Evolutionary conservation across 2,329 filamentous ascomycete genomes (phyloP).

Genomic region (Aspergillus ochraceus): DNA sequence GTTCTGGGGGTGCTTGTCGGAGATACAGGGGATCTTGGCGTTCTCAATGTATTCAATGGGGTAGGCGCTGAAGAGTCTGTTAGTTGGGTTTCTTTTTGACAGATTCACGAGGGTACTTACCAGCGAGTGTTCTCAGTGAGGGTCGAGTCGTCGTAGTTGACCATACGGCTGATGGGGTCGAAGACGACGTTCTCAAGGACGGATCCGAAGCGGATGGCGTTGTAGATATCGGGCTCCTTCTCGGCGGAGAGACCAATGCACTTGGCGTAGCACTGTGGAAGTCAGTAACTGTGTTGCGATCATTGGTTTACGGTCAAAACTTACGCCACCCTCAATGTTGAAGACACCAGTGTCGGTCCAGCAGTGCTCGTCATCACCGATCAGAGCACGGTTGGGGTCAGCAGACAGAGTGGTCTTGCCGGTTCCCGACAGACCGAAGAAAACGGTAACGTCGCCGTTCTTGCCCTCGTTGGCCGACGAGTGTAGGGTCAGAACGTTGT

Average conservation of each 20-base stretch:
- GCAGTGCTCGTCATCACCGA: constrained; percentile 99
- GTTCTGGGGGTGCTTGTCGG: constrained; percentile 85
- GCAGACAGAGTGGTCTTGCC: constrained; percentile 98
- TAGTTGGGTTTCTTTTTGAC: background rate
- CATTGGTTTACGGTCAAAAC: background rate
- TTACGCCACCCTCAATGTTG: constrained; percentile 90
- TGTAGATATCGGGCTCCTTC: constrained; percentile 98
- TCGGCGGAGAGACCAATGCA: constrained; percentile 94
- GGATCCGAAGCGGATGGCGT: constrained; percentile 93
- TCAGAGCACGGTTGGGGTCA: constrained; percentile 92
- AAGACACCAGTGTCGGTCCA: constrained; percentile 96
- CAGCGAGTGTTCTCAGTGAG: constrained; percentile 98
- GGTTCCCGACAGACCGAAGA: constrained; percentile 98
- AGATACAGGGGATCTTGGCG: constrained; percentile 96
- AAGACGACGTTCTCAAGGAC: constrained; percentile 99
- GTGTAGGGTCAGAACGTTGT: constrained; percentile 97
- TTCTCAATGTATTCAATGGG: constrained; percentile 99
- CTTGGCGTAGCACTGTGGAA: constrained; percentile 82
- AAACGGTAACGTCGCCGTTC: constrained; percentile 93
- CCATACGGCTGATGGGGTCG: constrained; percentile 80
- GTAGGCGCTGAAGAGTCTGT: constrained; percentile 65
- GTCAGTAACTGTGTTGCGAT: background rate
- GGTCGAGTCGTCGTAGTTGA: constrained; percentile 94
- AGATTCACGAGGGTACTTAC: constrained; percentile 26
- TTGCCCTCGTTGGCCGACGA: constrained; percentile 97